These are phyloP conservation scores for Malbranchea zuffiana DNA, from an alignment of 2,329 filamentous ascomycete species.

Conservation along the genomic window DNA sequence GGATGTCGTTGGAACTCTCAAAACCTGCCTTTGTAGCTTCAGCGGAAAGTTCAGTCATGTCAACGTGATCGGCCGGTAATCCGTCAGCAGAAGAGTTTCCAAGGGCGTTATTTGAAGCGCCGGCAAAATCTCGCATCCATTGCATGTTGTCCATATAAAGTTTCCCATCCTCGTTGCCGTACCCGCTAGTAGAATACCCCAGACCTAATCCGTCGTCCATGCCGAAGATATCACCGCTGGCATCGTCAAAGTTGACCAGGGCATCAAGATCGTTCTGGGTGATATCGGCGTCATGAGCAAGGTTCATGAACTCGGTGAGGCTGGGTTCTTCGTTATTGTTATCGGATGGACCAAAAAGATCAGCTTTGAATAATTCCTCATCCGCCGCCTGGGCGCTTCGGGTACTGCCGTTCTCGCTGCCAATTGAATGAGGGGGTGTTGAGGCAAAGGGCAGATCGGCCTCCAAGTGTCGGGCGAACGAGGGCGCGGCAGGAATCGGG, in stretches of 20 bases:
- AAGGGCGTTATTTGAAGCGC: too few relatives aligned
- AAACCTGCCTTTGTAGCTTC: too few relatives aligned
- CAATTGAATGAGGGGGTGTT: constrained; percentile 33
- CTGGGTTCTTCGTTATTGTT: constrained; percentile 22
- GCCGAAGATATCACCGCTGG: constrained; percentile 26
- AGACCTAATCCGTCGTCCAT: constrained; percentile 21
- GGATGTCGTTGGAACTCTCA: too few relatives aligned
- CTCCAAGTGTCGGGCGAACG: constrained; percentile 17
- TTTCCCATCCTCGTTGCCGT: constrained; percentile 17
- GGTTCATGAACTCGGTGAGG: constrained; percentile 33
- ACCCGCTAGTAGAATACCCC: constrained; percentile 5
- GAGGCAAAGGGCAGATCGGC: constrained; percentile 25
- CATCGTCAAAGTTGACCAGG: constrained; percentile 38
- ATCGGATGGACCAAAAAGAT: constrained; percentile 8
- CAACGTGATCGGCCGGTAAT: too few relatives aligned
- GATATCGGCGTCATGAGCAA: constrained; percentile 36
- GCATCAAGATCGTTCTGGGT: constrained; percentile 38
- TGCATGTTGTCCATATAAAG: constrained; percentile 15
- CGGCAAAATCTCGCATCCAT: constrained; percentile 11
- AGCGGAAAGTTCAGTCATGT: too few relatives aligned
- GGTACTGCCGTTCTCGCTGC: constrained; percentile 31
- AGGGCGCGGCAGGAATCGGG: constrained; percentile 13
- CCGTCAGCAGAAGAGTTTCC: too few relatives aligned
- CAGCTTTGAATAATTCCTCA: constrained; percentile 4
- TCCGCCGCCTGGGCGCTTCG: constrained; percentile 11